A percentile compares a stretch with the other conserved stretches of the same genome.
These are phyloP conservation scores for Aspergillaceae sp. DNA, from an alignment of 2,329 filamentous ascomycete species.

Conservation along the genomic window DNA sequence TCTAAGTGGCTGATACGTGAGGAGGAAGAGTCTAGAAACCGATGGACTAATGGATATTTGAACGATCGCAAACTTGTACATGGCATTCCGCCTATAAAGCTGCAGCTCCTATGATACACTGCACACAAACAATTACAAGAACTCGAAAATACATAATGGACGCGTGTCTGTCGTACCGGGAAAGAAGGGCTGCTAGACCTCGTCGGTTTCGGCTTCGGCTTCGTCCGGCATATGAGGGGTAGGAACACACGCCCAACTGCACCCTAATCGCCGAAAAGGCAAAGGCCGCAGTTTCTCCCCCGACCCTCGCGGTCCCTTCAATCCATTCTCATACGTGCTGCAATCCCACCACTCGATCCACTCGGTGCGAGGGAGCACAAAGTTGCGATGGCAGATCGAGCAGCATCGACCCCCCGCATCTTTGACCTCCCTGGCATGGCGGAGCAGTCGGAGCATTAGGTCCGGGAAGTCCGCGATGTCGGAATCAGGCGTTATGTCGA, in stretches of 20 bases:
- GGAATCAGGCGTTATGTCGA: constrained; percentile 28
- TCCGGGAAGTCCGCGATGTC: constrained; percentile 27
- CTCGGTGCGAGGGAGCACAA: constrained; percentile 34
- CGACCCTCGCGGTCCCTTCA: constrained; percentile 22
- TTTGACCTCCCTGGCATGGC: constrained; percentile 27
- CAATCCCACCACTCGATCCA: constrained; percentile 42
- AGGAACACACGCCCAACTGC: constrained; percentile 34
- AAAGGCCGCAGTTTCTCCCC: constrained; percentile 28
- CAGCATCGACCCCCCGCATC: constrained; percentile 31
- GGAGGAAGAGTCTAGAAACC: too few relatives aligned
- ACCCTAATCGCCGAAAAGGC: constrained; percentile 33
- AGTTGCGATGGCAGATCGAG: constrained; percentile 32
- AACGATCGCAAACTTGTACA: too few relatives aligned
- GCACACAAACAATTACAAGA: neutral
- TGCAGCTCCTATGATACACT: too few relatives aligned
- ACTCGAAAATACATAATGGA: neutral
- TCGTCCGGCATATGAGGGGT: neutral
- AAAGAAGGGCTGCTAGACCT: neutral
- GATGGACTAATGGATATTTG: too few relatives aligned
- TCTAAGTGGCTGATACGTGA: too few relatives aligned
- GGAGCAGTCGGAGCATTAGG: constrained; percentile 27
- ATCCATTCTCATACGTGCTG: constrained; percentile 30
- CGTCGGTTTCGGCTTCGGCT: too few relatives aligned
- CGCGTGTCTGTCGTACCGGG: too few relatives aligned
- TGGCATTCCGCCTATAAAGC: too few relatives aligned